Evolutionary conservation across 176 grass and related monocot species (phyloP), one percentile per base, ranked within the genome.

Genomic region (bread wheat (Triticum aestivum)): DNA sequence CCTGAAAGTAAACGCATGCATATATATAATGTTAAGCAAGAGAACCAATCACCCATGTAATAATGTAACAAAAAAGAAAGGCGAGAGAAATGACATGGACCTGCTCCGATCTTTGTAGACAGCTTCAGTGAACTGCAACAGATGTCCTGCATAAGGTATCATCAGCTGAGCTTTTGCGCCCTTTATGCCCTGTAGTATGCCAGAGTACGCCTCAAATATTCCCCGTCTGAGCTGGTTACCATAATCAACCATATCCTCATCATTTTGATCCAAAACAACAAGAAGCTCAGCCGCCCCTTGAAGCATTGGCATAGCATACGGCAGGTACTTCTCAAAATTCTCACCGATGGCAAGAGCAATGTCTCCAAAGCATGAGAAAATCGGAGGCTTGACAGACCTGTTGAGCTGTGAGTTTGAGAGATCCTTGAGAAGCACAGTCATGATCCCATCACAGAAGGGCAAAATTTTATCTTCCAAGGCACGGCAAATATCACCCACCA

Each of bases 311-410:
- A 94, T 88, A 9, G 86, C 87, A 87, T 95, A 98, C n/a, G 91
- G 80, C 26, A 98, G 73, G 42, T 98, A 98, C 75, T 98, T 98
- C 67, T 95, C 93, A 85, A 98, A 98, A 83, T 92, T 89, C 17
- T 90, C 93, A 61, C 95, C 92, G 11, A 98, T 92, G n/a, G 95
- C 93, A 89, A 98, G 95, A 82, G 91, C 95, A n/a, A 95, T 95
- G 45, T 95, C 95, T 71, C 95, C 95, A 90, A 98, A 98, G 86
- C 93, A 92, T 47, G 95, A 95, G 79, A 95, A 98, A 89, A 98
- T 95, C 0, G 93, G 91, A 51, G 95, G 91, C 72, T 98, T 98
- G 6, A 98, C 93, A 78, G 93, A 98, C 15, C 95, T 89, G 79
- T 95, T 89, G 27, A 98, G 93, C 91, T 88, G 88, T 10, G 93